Conservation (phyloP, 73 alveolate species). For the Tetrahymena elliotti region DNA sequence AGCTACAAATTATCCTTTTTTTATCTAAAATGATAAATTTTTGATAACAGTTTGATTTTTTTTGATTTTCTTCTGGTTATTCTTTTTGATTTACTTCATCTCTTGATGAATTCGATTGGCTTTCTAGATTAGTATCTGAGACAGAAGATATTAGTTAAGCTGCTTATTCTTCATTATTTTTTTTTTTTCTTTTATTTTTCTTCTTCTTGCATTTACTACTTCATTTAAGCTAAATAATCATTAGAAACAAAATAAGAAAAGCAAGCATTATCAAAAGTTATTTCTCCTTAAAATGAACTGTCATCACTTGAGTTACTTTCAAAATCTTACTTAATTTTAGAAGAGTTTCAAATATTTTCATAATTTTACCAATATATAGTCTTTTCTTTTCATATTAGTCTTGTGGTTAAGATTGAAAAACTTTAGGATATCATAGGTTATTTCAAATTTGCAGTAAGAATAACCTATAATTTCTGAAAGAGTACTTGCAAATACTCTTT, state of each 20-base stretch:
- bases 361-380: not conserved
- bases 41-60: conserved; percentile 43
- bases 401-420: not conserved
- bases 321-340: not conserved
- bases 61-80: not conserved
- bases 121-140: too few relatives aligned
- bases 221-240: not conserved
- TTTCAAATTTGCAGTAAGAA: not conserved
- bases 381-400: not conserved
- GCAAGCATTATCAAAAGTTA: not conserved
- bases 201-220: not conserved
- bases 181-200: not conserved
- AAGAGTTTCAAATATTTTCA: not conserved
- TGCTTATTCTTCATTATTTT: not conserved
- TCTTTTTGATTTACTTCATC: not conserved
- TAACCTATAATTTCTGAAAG: not conserved
- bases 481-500: not conserved
- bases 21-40: conserved; percentile 37
- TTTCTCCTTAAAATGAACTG: not conserved
- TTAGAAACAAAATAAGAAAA: not conserved
- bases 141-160: not conserved
- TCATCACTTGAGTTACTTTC: not conserved
- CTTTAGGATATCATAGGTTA: not conserved
- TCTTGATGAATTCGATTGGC: not conserved
- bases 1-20: conserved; percentile 65